Percentiles rank a stretch among this genome's conserved stretches.
Evolutionary conservation across 1,284 basidiomycete species (phyloP).

Genomic region (Earliella scabrosa): DNA sequence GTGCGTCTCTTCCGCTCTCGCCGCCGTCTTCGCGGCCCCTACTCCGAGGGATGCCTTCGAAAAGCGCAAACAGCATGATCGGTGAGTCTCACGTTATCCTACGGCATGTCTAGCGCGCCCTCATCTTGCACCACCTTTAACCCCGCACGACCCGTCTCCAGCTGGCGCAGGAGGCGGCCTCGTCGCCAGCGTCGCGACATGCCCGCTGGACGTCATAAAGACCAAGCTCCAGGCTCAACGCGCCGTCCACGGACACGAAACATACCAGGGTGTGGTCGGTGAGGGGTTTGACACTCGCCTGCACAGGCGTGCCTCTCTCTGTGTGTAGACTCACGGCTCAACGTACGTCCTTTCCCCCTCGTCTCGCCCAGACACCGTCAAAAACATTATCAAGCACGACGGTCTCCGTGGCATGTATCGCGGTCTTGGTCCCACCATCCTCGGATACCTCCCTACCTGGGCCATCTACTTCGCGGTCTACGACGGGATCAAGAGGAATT

Average conservation of each 20-base stretch:
- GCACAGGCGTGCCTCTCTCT: constrained; percentile 20
- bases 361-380: constrained; percentile 62
- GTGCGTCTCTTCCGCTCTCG: constrained; percentile 7
- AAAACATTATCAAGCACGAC: constrained; percentile 71
- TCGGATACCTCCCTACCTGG: constrained; percentile 96
- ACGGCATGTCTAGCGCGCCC: not conserved
- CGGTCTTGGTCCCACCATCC: constrained; percentile 92
- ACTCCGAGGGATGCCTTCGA: constrained; percentile 65
- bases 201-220: constrained; percentile 97
- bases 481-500: constrained; percentile 86
- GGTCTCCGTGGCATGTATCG: constrained; percentile 90
- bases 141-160: constrained; percentile 32
- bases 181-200: constrained; percentile 92
- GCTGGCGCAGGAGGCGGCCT: constrained; percentile 88
- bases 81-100: constrained; percentile 42
- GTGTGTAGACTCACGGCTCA: constrained; percentile 24
- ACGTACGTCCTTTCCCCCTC: constrained; percentile 28
- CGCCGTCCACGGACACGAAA: constrained; percentile 62
- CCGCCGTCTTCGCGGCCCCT: constrained; percentile 54
- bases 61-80: constrained; percentile 78
- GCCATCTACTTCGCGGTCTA: constrained; percentile 99
- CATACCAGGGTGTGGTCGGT: constrained; percentile 82
- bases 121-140: constrained; percentile 9
- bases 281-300: constrained; percentile 37
- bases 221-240: constrained; percentile 95